Evolutionary conservation across 1,139 yeast genomes (phyloP).

Genomic region (Candida tetrigidarum): DNA sequence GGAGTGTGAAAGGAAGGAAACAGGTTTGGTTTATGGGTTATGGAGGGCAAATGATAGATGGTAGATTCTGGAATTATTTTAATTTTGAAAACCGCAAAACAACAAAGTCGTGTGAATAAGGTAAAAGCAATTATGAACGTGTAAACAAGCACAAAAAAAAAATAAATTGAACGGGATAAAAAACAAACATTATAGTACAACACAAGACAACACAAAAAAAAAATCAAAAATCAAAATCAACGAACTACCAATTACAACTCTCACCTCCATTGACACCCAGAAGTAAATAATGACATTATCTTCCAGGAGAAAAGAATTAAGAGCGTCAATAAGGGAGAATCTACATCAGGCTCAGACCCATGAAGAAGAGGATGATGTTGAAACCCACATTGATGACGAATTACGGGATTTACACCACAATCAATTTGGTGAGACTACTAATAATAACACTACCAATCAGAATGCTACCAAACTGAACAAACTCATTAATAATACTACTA

Average conservation of each 20-base stretch:
- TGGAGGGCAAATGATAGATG: not conserved
- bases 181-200: too few species aligned
- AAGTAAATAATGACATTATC: conserved; percentile 15
- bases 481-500: too few species aligned
- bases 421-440: conserved; percentile 1
- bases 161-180: too few species aligned
- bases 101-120: not conserved
- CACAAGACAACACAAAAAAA: not conserved
- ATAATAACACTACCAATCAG: not conserved
- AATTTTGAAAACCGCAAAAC: not conserved
- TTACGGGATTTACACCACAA: conserved; percentile 1
- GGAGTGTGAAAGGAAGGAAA: not conserved
- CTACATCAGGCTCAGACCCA: conserved; percentile 12
- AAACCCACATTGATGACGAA: conserved; percentile 9
- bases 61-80: conserved; percentile 7
- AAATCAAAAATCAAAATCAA: conserved; percentile 4
- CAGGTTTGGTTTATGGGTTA: not conserved
- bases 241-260: conserved; percentile 6
- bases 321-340: conserved; percentile 17
- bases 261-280: not conserved
- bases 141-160: not conserved
- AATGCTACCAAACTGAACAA: conserved; percentile 4
- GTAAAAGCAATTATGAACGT: not conserved
- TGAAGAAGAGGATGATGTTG: conserved; percentile 8
- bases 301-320: conserved; percentile 18